A percentile compares a stretch with the other conserved stretches of the same genome.
Evolutionary conservation across 257 asterid species (phyloP).

Genomic region (Lithospermum erythrorhizon): DNA sequence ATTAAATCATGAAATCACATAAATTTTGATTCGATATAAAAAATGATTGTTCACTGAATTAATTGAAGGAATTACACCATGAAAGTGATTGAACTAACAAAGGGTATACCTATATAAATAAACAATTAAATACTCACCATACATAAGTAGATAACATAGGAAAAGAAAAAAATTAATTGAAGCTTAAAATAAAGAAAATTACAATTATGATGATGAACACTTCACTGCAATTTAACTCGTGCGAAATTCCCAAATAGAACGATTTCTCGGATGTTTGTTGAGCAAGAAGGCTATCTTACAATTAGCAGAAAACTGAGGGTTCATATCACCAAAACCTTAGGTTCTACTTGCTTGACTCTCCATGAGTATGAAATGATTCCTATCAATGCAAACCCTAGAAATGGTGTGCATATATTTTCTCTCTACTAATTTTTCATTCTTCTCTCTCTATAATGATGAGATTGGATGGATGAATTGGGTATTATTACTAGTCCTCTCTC

Average conservation of each 20-base stretch:
- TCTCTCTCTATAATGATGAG: neutral
- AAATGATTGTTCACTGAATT: slow-evolving; percentile 2
- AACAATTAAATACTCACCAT: neutral
- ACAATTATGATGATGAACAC: neutral
- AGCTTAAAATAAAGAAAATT: neutral
- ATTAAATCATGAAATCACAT: neutral
- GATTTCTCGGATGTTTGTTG: neutral
- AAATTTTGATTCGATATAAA: neutral
- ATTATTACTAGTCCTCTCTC: slow-evolving; percentile 17
- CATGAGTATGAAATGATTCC: neutral
- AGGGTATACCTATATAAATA: neutral
- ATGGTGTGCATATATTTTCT: neutral
- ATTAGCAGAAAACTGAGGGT: neutral
- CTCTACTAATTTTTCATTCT: neutral
- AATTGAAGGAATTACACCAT: slow-evolving; percentile 1
- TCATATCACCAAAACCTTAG: slow-evolving; percentile 3
- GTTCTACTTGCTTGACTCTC: neutral
- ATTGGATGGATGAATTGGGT: neutral
- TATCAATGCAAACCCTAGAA: slow-evolving; percentile 4
- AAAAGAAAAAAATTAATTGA: neutral
- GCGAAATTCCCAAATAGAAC: neutral
- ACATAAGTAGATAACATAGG: neutral
- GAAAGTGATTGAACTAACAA: neutral
- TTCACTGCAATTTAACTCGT: neutral
- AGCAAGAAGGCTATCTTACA: neutral